Conservation (phyloP, 257 asterid genomes). For the Solanum commersonii region DNA sequence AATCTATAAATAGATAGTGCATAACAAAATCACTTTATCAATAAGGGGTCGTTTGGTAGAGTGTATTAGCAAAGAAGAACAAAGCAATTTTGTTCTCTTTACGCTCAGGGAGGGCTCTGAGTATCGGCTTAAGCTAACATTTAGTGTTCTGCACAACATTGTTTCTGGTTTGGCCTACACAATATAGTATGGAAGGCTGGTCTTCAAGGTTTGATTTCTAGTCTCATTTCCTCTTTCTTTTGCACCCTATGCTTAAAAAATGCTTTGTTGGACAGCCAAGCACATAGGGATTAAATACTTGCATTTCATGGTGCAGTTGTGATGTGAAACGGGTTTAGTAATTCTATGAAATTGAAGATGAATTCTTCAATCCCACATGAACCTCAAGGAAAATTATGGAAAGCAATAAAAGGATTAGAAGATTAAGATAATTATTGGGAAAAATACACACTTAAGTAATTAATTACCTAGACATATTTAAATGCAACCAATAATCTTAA, state of each 20-base stretch:
- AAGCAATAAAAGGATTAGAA: background rate
- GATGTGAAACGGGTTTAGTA: background rate
- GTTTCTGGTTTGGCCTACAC: constrained; percentile 71
- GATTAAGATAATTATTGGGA: background rate
- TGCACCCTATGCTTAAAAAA: background rate
- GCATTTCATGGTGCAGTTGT: background rate
- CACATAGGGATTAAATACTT: background rate
- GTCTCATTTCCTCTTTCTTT: background rate
- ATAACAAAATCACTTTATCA: background rate
- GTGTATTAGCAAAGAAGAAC: constrained; percentile 13
- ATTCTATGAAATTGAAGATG: background rate
- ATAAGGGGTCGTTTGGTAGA: background rate
- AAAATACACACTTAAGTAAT: background rate
- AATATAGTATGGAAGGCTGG: constrained; percentile 62
- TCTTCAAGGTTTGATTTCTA: constrained; percentile 41
- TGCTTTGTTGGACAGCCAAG: background rate
- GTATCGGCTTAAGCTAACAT: constrained; percentile 52
- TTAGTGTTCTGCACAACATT: constrained; percentile 71
- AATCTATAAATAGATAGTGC: background rate
- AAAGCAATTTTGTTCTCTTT: constrained; percentile 33
- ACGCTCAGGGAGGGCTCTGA: constrained; percentile 58
- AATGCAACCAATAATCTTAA: background rate
- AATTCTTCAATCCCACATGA: background rate
- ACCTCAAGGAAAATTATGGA: background rate
- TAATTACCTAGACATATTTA: background rate